A percentile compares a stretch with the other conserved stretches of the same genome.
phyloP scores from a whole-genome alignment of 2,329 filamentous ascomycete genomes.

The Didymella segeticola region DNA sequence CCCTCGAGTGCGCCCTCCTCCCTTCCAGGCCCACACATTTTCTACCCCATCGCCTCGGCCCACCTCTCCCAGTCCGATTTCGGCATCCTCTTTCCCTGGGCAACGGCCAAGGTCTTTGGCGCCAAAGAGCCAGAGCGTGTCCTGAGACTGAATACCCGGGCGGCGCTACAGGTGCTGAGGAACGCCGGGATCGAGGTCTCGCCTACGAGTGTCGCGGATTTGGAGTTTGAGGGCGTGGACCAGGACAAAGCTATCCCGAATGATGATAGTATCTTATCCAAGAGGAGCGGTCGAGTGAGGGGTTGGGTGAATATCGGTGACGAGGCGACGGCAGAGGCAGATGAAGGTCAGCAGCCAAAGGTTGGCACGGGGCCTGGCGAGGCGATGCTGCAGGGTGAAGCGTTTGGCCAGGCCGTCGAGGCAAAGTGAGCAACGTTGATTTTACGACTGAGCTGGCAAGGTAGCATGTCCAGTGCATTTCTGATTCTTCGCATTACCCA shows the following conservation, averaged over 20 bases:
- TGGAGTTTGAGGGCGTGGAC: constrained; percentile 44
- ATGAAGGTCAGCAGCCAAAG: constrained; percentile 6
- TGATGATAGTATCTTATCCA: constrained; percentile 45
- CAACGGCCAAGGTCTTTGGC: constrained; percentile 58
- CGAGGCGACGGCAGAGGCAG: constrained; percentile 13
- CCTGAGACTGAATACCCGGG: constrained; percentile 80
- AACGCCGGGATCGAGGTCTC: constrained; percentile 52
- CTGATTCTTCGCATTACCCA: no score
- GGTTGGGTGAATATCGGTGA: constrained; percentile 44
- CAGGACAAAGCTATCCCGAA: constrained; percentile 12
- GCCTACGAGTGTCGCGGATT: constrained; percentile 48
- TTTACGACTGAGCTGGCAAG: no score
- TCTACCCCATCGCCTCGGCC: constrained; percentile 75
- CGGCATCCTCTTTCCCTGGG: constrained; percentile 78
- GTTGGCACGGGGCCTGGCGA: constrained; percentile 32
- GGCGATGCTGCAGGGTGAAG: constrained; percentile 45
- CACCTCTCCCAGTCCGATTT: constrained; percentile 87
- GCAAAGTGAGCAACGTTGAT: constrained; percentile 5
- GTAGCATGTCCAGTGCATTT: no score
- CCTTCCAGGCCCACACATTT: constrained; percentile 66
- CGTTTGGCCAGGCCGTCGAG: constrained; percentile 42
- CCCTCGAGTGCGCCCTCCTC: constrained; percentile 58
- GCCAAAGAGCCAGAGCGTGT: constrained; percentile 76
- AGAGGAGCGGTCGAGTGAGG: constrained; percentile 33
- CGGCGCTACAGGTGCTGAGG: constrained; percentile 77